Percentiles rank a stretch among this genome's conserved stretches.
These are phyloP conservation scores for Emergomyces orientalis DNA, from an alignment of 2,329 filamentous ascomycete species.

Conservation along the genomic window DNA sequence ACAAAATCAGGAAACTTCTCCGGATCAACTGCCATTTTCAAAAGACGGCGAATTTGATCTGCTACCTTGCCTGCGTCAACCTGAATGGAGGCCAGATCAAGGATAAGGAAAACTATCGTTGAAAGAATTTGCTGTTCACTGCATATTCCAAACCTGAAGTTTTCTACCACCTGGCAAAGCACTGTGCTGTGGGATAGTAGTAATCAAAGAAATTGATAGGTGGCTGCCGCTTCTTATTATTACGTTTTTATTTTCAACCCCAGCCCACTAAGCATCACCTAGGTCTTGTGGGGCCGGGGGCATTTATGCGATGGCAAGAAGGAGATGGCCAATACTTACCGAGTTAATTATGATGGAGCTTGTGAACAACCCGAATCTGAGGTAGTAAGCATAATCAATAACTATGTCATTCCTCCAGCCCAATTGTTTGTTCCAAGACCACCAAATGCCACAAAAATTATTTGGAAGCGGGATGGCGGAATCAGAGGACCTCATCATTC, in stretches of 20 bases:
- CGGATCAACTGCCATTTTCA: background rate
- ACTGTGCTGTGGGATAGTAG: background rate
- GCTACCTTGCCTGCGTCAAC: background rate
- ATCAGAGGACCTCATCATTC: no score
- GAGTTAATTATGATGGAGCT: background rate
- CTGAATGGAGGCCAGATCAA: background rate
- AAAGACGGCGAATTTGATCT: background rate
- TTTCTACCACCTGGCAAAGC: background rate
- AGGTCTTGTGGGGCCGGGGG: background rate
- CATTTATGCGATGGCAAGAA: background rate
- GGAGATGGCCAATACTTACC: no score
- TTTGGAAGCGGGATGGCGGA: no score
- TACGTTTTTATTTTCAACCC: background rate
- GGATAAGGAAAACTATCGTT: background rate
- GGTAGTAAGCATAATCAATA: background rate
- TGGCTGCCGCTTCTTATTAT: background rate
- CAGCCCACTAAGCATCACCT: background rate
- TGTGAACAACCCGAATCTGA: background rate
- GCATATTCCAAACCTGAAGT: background rate
- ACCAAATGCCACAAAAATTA: no score
- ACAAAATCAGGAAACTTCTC: conserved; percentile 14
- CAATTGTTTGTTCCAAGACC: background rate
- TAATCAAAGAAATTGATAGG: background rate
- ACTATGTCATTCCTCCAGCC: background rate
- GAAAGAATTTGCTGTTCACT: background rate